These are phyloP conservation scores for Aspergillus aculeatinus DNA, from an alignment of 2,329 filamentous ascomycete genomes.

Conservation along the genomic window DNA sequence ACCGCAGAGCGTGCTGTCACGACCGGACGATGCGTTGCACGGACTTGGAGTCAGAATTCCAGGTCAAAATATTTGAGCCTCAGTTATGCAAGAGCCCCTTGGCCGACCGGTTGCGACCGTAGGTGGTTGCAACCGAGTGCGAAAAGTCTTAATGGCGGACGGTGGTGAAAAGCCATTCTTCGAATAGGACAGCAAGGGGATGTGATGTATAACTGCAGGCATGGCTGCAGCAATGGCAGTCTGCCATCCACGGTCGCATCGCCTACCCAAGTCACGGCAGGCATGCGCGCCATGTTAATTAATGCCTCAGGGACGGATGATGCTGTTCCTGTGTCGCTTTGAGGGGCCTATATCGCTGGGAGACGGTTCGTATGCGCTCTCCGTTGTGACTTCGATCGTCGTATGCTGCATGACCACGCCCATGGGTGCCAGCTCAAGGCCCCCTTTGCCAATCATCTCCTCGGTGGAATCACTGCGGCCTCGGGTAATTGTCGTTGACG, in stretches of 20 bases:
- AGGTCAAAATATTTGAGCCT: too few species aligned
- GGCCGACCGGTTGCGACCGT: too few species aligned
- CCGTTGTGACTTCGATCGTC: conserved; percentile 3
- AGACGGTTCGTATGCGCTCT: not conserved
- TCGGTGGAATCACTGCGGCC: conserved; percentile 5
- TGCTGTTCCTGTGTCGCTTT: conserved; percentile 48
- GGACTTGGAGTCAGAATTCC: too few species aligned
- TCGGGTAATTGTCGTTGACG: conserved; percentile 2
- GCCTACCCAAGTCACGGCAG: not conserved
- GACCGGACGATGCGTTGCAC: too few species aligned
- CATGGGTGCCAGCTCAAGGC: conserved; percentile 6
- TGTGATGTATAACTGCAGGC: not conserved
- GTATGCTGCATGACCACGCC: conserved; percentile 6
- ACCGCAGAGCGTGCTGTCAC: too few species aligned
- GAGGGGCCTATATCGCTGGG: conserved; percentile 58
- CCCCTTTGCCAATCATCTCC: conserved; percentile 6
- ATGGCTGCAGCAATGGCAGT: not conserved
- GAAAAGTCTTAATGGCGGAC: too few species aligned
- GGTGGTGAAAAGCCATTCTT: too few species aligned
- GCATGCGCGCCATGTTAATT: too few species aligned
- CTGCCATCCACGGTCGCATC: not conserved
- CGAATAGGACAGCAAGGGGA: not conserved
- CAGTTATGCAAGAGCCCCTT: too few species aligned
- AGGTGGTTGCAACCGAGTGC: too few species aligned
- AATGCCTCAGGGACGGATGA: conserved; percentile 32